Evolutionary conservation across 345 rosid species (phyloP), one percentile per base, ranked within the genome.

Genomic region (Alliaria petiolata): DNA sequence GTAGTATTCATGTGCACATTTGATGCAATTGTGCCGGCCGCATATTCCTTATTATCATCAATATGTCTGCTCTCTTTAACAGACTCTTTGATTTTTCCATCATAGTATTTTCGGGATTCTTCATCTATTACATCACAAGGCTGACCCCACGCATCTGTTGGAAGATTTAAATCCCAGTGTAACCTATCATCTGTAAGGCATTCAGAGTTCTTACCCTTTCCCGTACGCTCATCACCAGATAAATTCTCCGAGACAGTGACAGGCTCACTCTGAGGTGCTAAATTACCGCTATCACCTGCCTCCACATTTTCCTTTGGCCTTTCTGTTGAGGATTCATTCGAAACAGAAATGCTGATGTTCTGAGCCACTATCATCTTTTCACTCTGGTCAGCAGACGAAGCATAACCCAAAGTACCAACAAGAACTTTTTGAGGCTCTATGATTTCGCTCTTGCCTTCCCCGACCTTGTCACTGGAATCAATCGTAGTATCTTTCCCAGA

Each of bases 151-250:
- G 79, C 83, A 58, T 84, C 88, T 62, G 69, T 76, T 28, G 82
- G 52, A 38, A 83, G 71, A 75, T 86, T 86, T 50, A 85, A 80
- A 70, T 85, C 89, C 85, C 84, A 82, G 47, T 61, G 82, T 34
- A 78, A 57, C 75, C 79, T 80, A 59, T 56, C 69, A 63, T 75
- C 78, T 54, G 63, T 66, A 31, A 53, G 35, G 47, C 77, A 60
- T 7, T 63, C 61, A 26, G 20, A 64, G 45, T 47, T 46, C 44
- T 62, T 60, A 38, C 19, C 31, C 34, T 46, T 49, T 44, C 73
- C 76, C 4, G 16, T 39, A 35, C 50, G 75, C 49, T 72, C 68
- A 19, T 52, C 75, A 39, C 17, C n/a, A 0, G 62, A 54, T 67
- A 64, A 49, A 42, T 59, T 60, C 31, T 54, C 80, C 25, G 39